A percentile compares a stretch with the other conserved stretches of the same genome.
Conservation (phyloP, 1,284 basidiomycete species). For the Heimioporus punctisporus region DNA sequence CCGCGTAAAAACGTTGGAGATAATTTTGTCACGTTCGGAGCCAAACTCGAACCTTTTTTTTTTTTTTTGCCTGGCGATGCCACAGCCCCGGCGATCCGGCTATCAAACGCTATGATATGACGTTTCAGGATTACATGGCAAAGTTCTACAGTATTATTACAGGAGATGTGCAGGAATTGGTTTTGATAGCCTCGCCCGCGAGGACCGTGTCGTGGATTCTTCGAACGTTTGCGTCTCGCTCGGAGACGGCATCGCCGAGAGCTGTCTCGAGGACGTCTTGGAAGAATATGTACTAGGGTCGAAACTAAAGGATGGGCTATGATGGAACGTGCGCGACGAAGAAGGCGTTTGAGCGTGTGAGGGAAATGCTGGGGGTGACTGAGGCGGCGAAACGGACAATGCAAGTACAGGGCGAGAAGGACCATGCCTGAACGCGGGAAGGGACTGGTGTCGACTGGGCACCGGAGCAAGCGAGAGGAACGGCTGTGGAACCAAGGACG, state of each 20-base stretch:
- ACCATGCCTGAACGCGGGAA: constrained; percentile 20
- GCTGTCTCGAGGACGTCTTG: constrained; percentile 13
- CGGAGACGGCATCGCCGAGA: constrained; percentile 22
- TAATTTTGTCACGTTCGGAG: too few relatives aligned
- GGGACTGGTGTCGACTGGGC: constrained; percentile 23
- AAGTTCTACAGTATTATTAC: constrained; percentile 14
- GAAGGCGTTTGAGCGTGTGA: constrained; percentile 6
- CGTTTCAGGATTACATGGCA: too few relatives aligned
- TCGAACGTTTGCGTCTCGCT: constrained; percentile 2
- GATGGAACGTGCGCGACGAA: constrained; percentile 4
- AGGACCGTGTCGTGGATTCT: constrained; percentile 1
- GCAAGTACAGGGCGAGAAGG: background rate
- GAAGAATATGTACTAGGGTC: constrained; percentile 1
- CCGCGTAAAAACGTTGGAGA: constrained; percentile 3
- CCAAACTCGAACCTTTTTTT: too few relatives aligned
- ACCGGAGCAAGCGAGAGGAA: background rate
- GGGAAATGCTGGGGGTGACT: background rate
- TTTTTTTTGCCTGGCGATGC: too few relatives aligned
- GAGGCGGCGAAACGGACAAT: background rate
- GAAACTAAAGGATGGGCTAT: background rate
- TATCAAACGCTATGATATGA: too few relatives aligned
- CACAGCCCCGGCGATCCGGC: too few relatives aligned
- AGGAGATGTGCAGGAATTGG: constrained; percentile 19
- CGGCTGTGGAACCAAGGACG: constrained; percentile 2
- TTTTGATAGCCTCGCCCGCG: constrained; percentile 17